phyloP scores from a whole-genome alignment of 306 rosid genomes.

The Vicia sativa region DNA sequence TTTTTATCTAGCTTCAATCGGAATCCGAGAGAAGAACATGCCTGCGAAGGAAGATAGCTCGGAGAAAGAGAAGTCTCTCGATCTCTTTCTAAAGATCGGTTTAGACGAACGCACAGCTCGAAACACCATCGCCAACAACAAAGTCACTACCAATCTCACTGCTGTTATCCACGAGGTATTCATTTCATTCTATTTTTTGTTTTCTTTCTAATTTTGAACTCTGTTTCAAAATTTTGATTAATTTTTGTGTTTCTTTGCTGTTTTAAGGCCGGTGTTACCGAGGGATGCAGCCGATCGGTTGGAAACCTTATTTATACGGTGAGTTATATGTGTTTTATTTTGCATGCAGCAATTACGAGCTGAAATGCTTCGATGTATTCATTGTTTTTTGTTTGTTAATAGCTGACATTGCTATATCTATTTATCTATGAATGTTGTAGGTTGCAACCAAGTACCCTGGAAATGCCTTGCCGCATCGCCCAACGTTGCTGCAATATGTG shows the following conservation, averaged over 20 bases:
- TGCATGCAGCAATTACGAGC: conserved; percentile 1
- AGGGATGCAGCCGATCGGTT: conserved; percentile 70
- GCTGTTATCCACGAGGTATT: conserved; percentile 81
- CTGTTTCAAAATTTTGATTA: neutral
- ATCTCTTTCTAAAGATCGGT: conserved; percentile 70
- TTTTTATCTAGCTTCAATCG: neutral
- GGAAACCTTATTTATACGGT: conserved; percentile 94
- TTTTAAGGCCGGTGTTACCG: conserved; percentile 69
- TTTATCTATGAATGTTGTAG: conserved; percentile 49
- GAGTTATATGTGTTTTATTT: conserved; percentile 10
- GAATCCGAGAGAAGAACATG: conserved; percentile 37
- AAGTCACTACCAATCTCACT: conserved; percentile 82
- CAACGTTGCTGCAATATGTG: conserved; percentile 59
- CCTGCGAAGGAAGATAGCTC: conserved; percentile 56
- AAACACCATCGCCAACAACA: conserved; percentile 86
- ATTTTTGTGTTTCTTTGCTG: conserved; percentile 5
- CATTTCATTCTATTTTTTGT: neutral
- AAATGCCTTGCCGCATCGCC: conserved; percentile 85
- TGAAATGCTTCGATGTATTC: conserved; percentile 1
- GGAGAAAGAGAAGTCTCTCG: conserved; percentile 75
- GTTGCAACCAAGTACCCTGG: conserved; percentile 89
- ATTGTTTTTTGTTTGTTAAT: conserved; percentile 2
- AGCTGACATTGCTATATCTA: conserved; percentile 7
- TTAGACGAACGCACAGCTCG: conserved; percentile 86
- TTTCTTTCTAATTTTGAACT: conserved; percentile 12